These are phyloP conservation scores for Helotiales sp. DNA, from an alignment of 2,329 filamentous ascomycete genomes.

Conservation along the genomic window DNA sequence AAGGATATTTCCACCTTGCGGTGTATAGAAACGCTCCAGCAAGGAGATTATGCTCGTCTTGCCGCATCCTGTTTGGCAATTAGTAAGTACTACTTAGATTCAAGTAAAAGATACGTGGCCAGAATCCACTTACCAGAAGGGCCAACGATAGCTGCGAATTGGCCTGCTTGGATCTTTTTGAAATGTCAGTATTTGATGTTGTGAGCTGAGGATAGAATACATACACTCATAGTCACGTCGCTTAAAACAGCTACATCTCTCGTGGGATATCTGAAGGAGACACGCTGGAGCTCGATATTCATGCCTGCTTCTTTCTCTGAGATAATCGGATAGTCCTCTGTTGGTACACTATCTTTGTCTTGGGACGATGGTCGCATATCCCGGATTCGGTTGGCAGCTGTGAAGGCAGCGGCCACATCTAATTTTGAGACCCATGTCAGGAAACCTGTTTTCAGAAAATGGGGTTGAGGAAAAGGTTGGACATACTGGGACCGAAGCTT, in stretches of 20 bases:
- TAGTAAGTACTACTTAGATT: no score
- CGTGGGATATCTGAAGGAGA: conserved; percentile 60
- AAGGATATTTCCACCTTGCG: conserved; percentile 2
- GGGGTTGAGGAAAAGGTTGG: neutral
- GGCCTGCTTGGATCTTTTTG: neutral
- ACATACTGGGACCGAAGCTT: conserved; percentile 44
- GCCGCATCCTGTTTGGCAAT: conserved; percentile 72
- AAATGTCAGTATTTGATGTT: neutral
- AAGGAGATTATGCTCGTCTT: conserved; percentile 71
- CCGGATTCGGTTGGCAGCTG: conserved; percentile 61
- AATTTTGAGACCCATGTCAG: conserved; percentile 8
- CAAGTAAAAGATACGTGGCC: no score
- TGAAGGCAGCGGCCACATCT: conserved; percentile 55
- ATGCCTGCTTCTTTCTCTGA: conserved; percentile 11
- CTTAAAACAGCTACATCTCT: conserved; percentile 55
- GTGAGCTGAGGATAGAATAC: conserved; percentile 39
- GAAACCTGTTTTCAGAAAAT: neutral
- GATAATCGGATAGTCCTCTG: conserved; percentile 20
- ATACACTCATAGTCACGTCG: conserved; percentile 46
- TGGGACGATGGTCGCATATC: conserved; percentile 25
- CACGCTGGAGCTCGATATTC: conserved; percentile 41
- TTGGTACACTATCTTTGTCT: conserved; percentile 22
- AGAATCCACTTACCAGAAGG: conserved; percentile 54
- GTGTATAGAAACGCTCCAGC: conserved; percentile 79
- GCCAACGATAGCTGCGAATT: conserved; percentile 71